phyloP scores from a whole-genome alignment of 2,329 filamentous ascomycete genomes.

The Stemphylium beticola region DNA sequence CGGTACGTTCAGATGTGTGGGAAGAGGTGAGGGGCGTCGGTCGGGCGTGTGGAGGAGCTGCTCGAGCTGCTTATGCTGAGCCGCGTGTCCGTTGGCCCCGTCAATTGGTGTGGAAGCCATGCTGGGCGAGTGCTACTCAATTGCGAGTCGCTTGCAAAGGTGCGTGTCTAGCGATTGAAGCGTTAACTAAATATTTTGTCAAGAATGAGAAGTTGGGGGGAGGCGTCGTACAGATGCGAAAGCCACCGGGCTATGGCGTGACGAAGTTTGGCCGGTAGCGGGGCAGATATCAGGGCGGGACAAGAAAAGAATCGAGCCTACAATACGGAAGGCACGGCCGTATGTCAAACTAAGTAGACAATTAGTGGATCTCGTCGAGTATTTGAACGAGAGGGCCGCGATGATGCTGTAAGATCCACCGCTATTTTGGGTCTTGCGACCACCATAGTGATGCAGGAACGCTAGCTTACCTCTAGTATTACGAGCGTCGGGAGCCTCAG shows the following conservation, averaged over 20 bases:
- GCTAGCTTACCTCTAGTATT: constrained; percentile 5
- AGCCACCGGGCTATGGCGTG: constrained; percentile 10
- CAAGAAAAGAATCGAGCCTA: neutral
- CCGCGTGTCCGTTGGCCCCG: constrained; percentile 26
- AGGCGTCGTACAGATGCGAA: constrained; percentile 14
- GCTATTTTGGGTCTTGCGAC: constrained; percentile 3
- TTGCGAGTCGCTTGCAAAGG: neutral
- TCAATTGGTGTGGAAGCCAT: constrained; percentile 45
- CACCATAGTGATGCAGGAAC: neutral
- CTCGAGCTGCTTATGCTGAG: constrained; percentile 64
- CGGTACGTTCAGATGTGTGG: constrained; percentile 81
- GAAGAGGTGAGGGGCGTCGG: constrained; percentile 83
- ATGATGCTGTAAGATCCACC: constrained; percentile 3
- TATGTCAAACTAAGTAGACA: constrained; percentile 2
- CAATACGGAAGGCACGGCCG: constrained; percentile 8
- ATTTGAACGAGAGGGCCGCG: neutral
- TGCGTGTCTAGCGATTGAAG: constrained; percentile 9
- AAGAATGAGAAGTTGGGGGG: constrained; percentile 16
- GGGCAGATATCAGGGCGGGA: constrained; percentile 9
- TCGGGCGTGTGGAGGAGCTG: constrained; percentile 59
- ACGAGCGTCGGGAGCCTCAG: constrained; percentile 10
- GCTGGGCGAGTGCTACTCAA: constrained; percentile 13
- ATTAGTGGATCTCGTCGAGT: constrained; percentile 11
- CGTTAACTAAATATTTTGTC: constrained; percentile 15
- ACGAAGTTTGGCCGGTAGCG: constrained; percentile 1